Evolutionary conservation across 768 basidiomycete genomes (phyloP).

Genomic region (Rickenella mellea): DNA sequence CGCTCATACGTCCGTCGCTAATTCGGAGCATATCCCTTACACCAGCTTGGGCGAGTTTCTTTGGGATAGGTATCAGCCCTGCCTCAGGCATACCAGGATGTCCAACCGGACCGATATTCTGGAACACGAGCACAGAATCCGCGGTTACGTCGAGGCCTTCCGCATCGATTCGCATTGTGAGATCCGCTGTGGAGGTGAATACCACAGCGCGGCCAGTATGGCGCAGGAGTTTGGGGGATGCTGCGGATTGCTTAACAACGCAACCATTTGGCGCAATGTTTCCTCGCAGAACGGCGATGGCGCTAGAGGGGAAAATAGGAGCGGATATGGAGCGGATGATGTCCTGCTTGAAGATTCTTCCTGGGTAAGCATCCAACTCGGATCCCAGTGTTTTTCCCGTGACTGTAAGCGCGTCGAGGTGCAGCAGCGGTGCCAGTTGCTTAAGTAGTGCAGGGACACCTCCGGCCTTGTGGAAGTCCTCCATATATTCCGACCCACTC

Average conservation of each 20-base stretch:
- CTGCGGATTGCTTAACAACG: conserved; percentile 10
- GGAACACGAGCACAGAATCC: conserved; percentile 12
- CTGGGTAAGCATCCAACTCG: conserved; percentile 6
- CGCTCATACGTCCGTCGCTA: conserved; percentile 17
- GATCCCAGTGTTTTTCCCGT: conserved; percentile 10
- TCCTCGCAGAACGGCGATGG: conserved; percentile 8
- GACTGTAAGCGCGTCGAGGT: conserved; percentile 9
- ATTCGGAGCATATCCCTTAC: conserved; percentile 18
- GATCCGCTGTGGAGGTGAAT: conserved; percentile 12
- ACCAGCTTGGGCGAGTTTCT: conserved; percentile 13
- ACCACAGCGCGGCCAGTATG: conserved; percentile 15
- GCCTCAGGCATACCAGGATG: conserved; percentile 19
- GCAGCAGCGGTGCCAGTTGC: conserved; percentile 3
- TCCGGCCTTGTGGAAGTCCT: conserved; percentile 11
- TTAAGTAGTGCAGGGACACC: conserved; percentile 9
- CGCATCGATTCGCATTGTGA: conserved; percentile 12
- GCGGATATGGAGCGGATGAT: conserved; percentile 7
- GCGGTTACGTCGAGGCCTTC: conserved; percentile 10
- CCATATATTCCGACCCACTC: conserved; percentile 9
- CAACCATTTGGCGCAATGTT: conserved; percentile 10
- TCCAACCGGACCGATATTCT: conserved; percentile 16
- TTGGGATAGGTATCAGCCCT: conserved; percentile 17
- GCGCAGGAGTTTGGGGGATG: conserved; percentile 2
- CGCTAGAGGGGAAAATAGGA: conserved; percentile 8
- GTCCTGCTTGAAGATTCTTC: conserved; percentile 3